Conservation (phyloP, 2,329 filamentous ascomycete species). For the Penicillium sp. region DNA sequence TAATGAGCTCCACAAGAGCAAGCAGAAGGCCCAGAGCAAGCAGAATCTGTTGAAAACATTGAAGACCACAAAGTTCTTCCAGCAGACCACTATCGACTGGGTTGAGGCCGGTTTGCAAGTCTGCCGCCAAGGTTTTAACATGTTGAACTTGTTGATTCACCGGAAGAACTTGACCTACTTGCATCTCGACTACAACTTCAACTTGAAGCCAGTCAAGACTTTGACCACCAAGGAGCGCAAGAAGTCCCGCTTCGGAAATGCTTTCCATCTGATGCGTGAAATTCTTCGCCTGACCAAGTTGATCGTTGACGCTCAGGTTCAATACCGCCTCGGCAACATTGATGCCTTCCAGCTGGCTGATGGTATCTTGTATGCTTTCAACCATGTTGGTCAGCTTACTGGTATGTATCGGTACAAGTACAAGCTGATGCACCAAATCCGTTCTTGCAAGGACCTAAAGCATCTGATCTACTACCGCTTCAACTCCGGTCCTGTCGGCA, state of each 20-base stretch:
- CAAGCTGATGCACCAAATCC: conserved; percentile 99
- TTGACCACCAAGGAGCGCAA: conserved; percentile 98
- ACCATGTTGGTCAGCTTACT: conserved; percentile 95
- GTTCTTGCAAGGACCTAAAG: conserved; percentile 98
- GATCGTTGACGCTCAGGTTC: conserved; percentile 97
- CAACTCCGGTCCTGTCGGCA: conserved; percentile 94
- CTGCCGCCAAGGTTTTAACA: conserved; percentile 97
- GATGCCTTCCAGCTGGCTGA: conserved; percentile 98
- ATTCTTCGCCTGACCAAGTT: conserved; percentile 94
- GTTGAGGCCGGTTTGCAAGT: conserved; percentile 98
- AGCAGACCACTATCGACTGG: conserved; percentile 99
- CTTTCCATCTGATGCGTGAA: conserved; percentile 98
- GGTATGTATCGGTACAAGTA: conserved; percentile 99
- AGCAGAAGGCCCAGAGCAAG: conserved; percentile 92
- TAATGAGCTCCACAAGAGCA: conserved; percentile 95
- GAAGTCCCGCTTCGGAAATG: conserved; percentile 98
- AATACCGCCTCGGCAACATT: conserved; percentile 96
- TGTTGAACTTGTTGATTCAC: conserved; percentile 96
- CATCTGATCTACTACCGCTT: conserved; percentile 99
- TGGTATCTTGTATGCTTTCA: conserved; percentile 98
- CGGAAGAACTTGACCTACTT: conserved; percentile 98
- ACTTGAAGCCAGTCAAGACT: conserved; percentile 97
- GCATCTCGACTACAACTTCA: conserved; percentile 99
- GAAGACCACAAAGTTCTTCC: conserved; percentile 98
- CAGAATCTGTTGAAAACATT: conserved; percentile 86